Conservation (phyloP, 2,329 filamentous ascomycete genomes). For the Rhinocladiella similis region DNA sequence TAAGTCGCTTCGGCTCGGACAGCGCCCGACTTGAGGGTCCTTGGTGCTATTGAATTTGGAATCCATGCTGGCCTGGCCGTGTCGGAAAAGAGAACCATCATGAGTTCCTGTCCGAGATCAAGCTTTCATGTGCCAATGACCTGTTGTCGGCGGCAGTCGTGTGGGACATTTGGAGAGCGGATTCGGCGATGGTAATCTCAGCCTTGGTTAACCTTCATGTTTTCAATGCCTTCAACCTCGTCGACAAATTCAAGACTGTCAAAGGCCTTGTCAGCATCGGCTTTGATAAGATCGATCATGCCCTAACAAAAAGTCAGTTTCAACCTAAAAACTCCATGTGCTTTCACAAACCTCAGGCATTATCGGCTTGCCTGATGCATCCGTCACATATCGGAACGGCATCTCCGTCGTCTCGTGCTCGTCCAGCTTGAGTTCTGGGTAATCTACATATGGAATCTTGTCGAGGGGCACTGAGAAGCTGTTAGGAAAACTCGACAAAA, state of each 20-base stretch:
- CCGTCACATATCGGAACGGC: slow-evolving; percentile 94
- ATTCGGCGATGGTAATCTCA: slow-evolving; percentile 3
- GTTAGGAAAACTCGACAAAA: slow-evolving; percentile 1
- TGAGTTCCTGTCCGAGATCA: no score
- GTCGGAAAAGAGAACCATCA: no score
- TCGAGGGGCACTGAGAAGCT: slow-evolving; percentile 66
- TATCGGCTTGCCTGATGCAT: slow-evolving; percentile 71
- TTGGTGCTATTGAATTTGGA: no score
- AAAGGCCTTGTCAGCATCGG: slow-evolving; percentile 90
- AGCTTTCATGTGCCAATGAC: background rate
- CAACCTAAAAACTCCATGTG: no score
- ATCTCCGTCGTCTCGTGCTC: slow-evolving; percentile 94
- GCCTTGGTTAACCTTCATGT: slow-evolving; percentile 11
- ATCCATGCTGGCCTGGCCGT: no score
- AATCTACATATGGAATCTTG: slow-evolving; percentile 79
- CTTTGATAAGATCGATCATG: slow-evolving; percentile 90
- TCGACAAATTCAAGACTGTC: slow-evolving; percentile 71
- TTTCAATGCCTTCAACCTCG: slow-evolving; percentile 20
- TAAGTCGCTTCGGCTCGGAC: no score
- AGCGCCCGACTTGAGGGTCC: no score
- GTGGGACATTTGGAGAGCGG: background rate
- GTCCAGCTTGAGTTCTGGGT: slow-evolving; percentile 85
- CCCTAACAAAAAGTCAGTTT: slow-evolving; percentile 56
- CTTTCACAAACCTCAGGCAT: slow-evolving; percentile 73
- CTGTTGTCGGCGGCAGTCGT: background rate